Evolutionary conservation across 768 basidiomycete genomes (phyloP), one percentile per base, ranked within the genome.

Genomic region (Hygrocybe coccinea): DNA sequence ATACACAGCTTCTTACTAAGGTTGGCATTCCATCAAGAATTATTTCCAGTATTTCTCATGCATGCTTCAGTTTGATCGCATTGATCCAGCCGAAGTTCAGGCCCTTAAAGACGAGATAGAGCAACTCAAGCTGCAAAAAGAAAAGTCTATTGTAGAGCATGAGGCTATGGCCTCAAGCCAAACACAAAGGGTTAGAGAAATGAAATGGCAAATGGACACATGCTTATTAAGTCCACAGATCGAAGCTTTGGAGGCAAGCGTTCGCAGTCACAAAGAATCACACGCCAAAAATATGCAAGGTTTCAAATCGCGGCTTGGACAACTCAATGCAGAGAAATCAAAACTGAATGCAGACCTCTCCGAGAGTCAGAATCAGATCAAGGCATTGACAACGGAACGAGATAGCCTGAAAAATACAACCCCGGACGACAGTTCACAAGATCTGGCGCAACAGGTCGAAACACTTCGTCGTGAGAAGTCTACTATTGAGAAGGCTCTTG

Each of bases 61-160:
- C 34, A 36, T 24, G 0, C 19, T 56, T 2, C 58, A 91, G 88
- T 92, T 92, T 64, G 90, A 94, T 62, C 88, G 91, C 44, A 86
- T 90, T 60, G 91, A 93, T 66, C 91, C 91, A 15, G 83, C 86
- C 2, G 91, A 94, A 63, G 75, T 93, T 36, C 88, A 91, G 63
- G 76, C 79, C 6, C 76, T 94, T 52, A 89, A 85, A 68, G 86
- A 87, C 21, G 85, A 91, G 64, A 79, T 88, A 8, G 79, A 81
- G 52, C 67, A 60, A 14, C 59, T 87, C 52, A 82, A 82, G 60
- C 54, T 70, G 0, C 67, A 79, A 60, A 75, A 68, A 52, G 74
- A 74, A 14, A 60, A 68, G 44, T 46, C 59, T 15, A 59, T 62
- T 12, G 68, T 69, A 22, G 66, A 67, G 3, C 69, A 70, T 37